Base-by-base conservation (phyloP, 2,329 filamentous ascomycete species). In the Lasiodiplodia sp. region DNA sequence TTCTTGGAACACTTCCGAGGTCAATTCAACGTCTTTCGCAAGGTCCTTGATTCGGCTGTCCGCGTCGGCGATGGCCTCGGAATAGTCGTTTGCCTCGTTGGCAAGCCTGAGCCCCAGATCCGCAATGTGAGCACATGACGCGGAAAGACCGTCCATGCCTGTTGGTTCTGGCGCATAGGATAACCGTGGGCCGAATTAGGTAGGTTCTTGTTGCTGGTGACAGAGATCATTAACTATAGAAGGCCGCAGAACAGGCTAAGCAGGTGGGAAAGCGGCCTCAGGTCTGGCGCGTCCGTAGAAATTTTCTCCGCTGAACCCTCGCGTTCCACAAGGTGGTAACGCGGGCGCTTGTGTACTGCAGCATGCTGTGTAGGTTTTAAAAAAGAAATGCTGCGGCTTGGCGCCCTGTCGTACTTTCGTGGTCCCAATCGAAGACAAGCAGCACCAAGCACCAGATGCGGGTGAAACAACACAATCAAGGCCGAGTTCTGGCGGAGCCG, bases 251-350 rank as follows among this genome's bases (percentile, higher is more conserved):
- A 47, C 44, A 47, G 44, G 44, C 12, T 31, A 37, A 18, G 25
- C 44, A 11, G 44, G 44, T 21, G n/a, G 44, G 44, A 47, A 47
- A 47, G 44, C 44, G 18, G 18, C 23, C 44, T 47, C 38, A 21
- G 18, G 37, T 38, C 38, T 38, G 25, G 25, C 23, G 44, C 44
- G 21, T 16, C 12, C 10, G 57, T 31, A 12, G 57, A 47, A 62
- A 62, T 31, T 34, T 62, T 62, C 25, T 49, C 40, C 16, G 25
- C 58, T 51, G 58, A 49, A 62, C 4, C 10, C 11, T 51, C 40
- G 40, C 58, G 58, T 62, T 51, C 25, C 58, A 62, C 58, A 62
- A 62, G 25, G 14, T 28, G 40, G 58, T 51, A 34, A 62, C 58
- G 37, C 58, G 23, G 47, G 58, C 58, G 58, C 58, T 62, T 62